Conservation (phyloP, 2,329 filamentous ascomycete genomes). For the Xylariaceae sp. region DNA sequence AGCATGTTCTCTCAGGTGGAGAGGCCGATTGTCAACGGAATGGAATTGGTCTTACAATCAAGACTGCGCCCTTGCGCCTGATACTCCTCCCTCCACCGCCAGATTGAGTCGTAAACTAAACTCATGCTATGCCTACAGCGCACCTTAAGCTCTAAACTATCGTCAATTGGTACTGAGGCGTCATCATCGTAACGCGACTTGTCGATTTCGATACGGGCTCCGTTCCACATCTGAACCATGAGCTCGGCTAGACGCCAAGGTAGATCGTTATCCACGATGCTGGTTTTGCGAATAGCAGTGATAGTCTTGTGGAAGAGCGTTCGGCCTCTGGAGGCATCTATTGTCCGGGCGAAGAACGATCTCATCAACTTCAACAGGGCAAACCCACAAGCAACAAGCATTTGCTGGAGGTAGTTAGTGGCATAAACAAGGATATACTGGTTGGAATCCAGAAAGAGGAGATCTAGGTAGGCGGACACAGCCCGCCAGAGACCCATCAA, state of each 20-base stretch:
- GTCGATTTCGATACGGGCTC: constrained; percentile 48
- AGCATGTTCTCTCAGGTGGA: constrained; percentile 29
- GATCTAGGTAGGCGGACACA: constrained; percentile 63
- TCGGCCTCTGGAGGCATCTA: constrained; percentile 62
- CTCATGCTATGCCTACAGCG: constrained; percentile 80
- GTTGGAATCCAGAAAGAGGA: constrained; percentile 51
- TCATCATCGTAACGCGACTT: constrained; percentile 46
- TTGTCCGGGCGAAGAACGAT: constrained; percentile 67
- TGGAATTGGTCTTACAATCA: constrained; percentile 52
- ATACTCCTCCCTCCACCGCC: constrained; percentile 78
- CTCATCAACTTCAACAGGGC: constrained; percentile 72
- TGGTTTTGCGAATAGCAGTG: constrained; percentile 63
- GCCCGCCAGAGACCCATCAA: constrained; percentile 71
- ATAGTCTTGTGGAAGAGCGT: constrained; percentile 67
- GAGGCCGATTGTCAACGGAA: constrained; percentile 26
- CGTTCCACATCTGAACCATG: constrained; percentile 85
- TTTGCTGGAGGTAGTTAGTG: constrained; percentile 75
- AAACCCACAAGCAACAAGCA: constrained; percentile 76
- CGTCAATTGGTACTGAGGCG: constrained; percentile 52
- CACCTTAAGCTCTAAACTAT: constrained; percentile 73
- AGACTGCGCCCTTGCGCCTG: constrained; percentile 66
- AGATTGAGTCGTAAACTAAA: constrained; percentile 77
- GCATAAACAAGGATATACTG: constrained; percentile 59
- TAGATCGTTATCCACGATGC: constrained; percentile 71
- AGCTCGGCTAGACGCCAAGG: constrained; percentile 75